Evolutionary conservation across 2,329 filamentous ascomycete genomes (phyloP), one percentile per base, ranked within the genome.

Genomic region (Cytospora chrysosperma): DNA sequence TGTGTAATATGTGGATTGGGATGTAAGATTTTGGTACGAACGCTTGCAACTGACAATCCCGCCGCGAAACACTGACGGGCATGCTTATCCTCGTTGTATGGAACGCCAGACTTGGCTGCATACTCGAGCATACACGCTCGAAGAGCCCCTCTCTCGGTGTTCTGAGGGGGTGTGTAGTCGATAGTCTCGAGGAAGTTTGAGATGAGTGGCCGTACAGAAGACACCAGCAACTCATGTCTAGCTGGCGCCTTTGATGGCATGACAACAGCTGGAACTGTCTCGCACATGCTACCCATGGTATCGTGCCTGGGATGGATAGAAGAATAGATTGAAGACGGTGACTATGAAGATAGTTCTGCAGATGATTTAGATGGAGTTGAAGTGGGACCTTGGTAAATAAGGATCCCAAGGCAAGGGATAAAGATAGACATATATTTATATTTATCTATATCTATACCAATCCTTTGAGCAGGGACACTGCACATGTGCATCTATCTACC

Each of bases 1-100:
- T 4, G 21, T n/a, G 21, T 34, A n/a, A n/a, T n/a, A 2, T 32
- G 50, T 19, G 50, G 26, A 8, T 55, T 61, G 51, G 59, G 49
- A 50, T 55, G 59, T 61, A 55, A 61, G 59, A 55, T 55, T 5
- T 15, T 5, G 51, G 51, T 19, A 55, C 59, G 47, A 43, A 61
- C 59, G 32, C 53, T 49, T 2, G 51, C 59, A 30, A 61, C 59
- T 27, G 59, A 61, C 28, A 61, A 51, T n/a, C 51, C 59, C 30
- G 59, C 55, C 49, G 49, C 51, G 7, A 61, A 61, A 19, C 59
- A 61, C 12, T 61, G 59, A 30, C 59, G 59, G 28, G 59, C 30
- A 37, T 61, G 59, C 37, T 21, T 55, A 51, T 61, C 59, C 13
- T 49, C 27, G 21, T 49, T 49, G 28, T 61, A 61, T 8, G 59